Base-by-base conservation (phyloP, 495 filamentous ascomycete genomes). In the Aspergillus heteromorphus region DNA sequence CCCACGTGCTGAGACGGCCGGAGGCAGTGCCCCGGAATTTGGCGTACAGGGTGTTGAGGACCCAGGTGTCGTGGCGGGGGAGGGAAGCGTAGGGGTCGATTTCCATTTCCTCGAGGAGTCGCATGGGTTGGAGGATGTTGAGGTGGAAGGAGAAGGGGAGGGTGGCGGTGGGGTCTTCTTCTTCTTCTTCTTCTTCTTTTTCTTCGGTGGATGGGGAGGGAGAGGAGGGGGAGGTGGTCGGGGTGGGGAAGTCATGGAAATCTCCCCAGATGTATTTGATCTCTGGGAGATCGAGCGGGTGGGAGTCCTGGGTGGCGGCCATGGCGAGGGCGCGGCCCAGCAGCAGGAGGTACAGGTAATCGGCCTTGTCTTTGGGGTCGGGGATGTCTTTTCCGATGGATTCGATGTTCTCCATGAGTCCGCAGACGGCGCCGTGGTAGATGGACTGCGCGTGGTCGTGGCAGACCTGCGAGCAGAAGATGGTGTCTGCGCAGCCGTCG, bases 181-280 rank as follows among this genome's bases (percentile, higher is more conserved):
- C 51, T 1, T 30, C 34, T 10, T 34, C 27, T 13, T 30, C 17
- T 17, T 42, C 16, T 10, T 34, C 27, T 13, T 30, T n/a, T 17
- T 42, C 16, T 10, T 55, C 53, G 17, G 57, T 31, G 42, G 27
- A 47, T 40, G 45, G 20, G 34, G 23, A 54, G 49, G 19, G 42
- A 16, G 42, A 27, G 34, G 23, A 54, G 49, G 19, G 42, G 20
- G 42, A 27, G 31, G 54, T 47, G 57, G 21, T 48, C 25, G 27
- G 38, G 36, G 43, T 65, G 53, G 69, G 57, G 47, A 63, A 67
- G 13, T 74, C 64, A 50, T 71, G 70, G 67, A 85, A 88, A 64
- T 86, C 93, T n/a, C 92, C 95, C 86, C 95, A 97, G 54, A 97
- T 92, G 70, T 91, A 96, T 62, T 92, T 92, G 27, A 93, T 79